Base-by-base conservation (phyloP, 2,329 filamentous ascomycete genomes). In the Alternaria infectoria region DNA sequence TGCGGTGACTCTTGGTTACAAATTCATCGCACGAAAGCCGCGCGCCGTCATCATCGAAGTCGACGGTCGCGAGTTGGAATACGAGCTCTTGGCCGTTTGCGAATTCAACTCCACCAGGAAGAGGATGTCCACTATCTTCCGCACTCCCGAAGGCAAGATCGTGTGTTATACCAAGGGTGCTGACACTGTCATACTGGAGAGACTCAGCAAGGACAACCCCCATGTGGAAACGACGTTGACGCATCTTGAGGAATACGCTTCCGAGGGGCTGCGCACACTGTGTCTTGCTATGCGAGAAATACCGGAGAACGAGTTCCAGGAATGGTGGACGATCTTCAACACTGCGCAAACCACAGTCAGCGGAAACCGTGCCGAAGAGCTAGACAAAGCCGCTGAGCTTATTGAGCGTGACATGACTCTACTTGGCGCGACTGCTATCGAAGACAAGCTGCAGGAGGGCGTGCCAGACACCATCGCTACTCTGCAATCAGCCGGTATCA, bases 21-120 rank as follows among this genome's bases (percentile, higher is more conserved):
- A 88, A 60, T 99, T 99, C 78, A 89, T 91, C 54, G 94, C 96
- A 55, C 89, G 96, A 73, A 97, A 96, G 82, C 96, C 96, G 28
- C 89, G 90, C 62, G 88, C 93, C 6, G 96, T 99, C 28, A 91
- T 94, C 44, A 94, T 98, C 71, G 87, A 91, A 59, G 90, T 91
- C 2, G 87, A 87, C 43, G 93, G 91, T 1, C 68, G 66, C 70
- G 87, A 93, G 69, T 85, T 87, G 46, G 91, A 97, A 78, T 99
- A 96, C 77, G 93, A 97, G 78, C 86, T 99, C 43, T 83, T 99
- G 62, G 95, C 95, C 3, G 94, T 99, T n/a, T 97, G 95, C 79
- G 96, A 99, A 80, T 99, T 99, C 85, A 99, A 99, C 82, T 98
- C 96, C 2, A 96, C 93, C 9, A 87, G 96, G 73, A 99, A 99